phyloP scores from a whole-genome alignment of 371 early-diverging fungal species.

The Mucor irregularis region DNA sequence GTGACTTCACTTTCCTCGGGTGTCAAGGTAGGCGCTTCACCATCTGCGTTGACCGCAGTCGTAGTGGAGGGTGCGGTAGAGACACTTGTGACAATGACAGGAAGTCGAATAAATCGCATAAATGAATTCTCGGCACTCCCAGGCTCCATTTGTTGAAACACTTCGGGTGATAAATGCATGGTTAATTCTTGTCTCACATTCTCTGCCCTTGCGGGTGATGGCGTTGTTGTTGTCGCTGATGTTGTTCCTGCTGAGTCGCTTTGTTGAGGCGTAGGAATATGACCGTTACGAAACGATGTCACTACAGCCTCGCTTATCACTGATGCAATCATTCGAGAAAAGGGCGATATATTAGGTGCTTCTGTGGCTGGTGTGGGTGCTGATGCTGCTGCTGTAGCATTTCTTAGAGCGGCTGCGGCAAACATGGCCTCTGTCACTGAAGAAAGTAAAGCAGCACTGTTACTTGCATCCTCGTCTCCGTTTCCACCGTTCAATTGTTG shows the following conservation, averaged over 20 bases:
- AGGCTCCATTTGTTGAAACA: conserved; percentile 26
- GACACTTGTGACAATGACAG: conserved; percentile 14
- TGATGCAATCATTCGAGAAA: conserved; percentile 23
- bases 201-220: background rate
- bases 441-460: background rate
- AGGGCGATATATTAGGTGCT: conserved; percentile 6
- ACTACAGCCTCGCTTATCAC: conserved; percentile 25
- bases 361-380: background rate
- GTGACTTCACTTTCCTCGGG: conserved; percentile 5
- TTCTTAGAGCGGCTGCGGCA: background rate
- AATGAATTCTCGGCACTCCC: conserved; percentile 18
- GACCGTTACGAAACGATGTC: conserved; percentile 20
- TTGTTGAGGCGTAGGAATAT: background rate
- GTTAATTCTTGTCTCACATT: conserved; percentile 17
- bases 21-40: conserved; percentile 3
- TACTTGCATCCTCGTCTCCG: background rate
- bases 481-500: background rate
- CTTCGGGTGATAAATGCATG: conserved; percentile 24
- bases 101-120: conserved; percentile 22
- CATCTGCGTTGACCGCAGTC: conserved; percentile 14
- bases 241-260: background rate
- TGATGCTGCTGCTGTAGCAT: background rate
- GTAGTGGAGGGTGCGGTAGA: background rate
- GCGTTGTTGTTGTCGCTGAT: background rate
- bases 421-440: background rate